Evolutionary conservation across 495 filamentous ascomycete species (phyloP).

Genomic region (Rusavskia elegans): DNA sequence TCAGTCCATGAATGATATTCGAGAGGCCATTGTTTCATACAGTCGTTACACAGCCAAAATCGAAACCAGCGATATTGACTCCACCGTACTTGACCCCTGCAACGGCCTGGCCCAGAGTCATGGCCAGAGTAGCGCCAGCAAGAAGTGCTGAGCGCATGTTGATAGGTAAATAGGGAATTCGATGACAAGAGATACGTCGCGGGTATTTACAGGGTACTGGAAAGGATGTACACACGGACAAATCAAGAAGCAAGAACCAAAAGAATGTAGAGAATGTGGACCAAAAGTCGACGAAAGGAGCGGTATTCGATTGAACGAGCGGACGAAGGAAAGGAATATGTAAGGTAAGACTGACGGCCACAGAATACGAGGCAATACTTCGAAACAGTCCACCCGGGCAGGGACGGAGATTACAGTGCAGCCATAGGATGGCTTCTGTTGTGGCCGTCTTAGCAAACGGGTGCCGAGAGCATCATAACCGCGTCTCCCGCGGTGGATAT

Average conservation of each 20-base stretch:
- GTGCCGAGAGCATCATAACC: neutral
- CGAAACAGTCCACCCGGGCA: neutral
- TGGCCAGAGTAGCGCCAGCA: neutral
- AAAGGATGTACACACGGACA: neutral
- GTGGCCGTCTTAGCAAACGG: neutral
- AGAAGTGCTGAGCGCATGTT: neutral
- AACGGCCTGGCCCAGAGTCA: conserved; percentile 3
- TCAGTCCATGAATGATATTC: neutral
- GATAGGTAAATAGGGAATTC: neutral
- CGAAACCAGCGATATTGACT: conserved; percentile 27
- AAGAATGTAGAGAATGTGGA: no score
- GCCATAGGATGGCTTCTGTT: neutral
- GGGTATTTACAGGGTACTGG: neutral
- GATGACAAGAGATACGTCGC: neutral
- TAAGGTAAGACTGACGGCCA: neutral
- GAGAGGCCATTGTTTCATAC: conserved; percentile 1
- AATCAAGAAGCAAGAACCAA: neutral
- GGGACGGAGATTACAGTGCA: neutral
- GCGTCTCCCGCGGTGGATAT: neutral
- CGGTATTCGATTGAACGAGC: neutral
- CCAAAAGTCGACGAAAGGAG: neutral
- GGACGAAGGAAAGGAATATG: neutral
- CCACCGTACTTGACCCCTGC: conserved; percentile 19
- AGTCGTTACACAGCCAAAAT: conserved; percentile 12
- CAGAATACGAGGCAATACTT: neutral